Evolutionary conservation across 2,329 filamentous ascomycete genomes (phyloP), one percentile per base, ranked within the genome.

Genomic region (Fusarium marasasianum): DNA sequence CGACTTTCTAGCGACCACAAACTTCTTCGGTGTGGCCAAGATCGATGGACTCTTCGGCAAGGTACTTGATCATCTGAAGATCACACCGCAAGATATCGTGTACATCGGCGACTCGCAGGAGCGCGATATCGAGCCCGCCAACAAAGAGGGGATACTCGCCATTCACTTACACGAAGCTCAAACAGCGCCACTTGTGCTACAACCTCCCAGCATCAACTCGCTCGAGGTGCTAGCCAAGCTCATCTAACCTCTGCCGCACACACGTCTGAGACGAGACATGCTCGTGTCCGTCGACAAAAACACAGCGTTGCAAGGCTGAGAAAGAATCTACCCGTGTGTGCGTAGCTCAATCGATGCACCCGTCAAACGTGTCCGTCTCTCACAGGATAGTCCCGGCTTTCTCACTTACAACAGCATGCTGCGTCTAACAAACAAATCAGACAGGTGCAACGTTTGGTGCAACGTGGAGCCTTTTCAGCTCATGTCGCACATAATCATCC

Each of bases 1-100:
- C 15, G 78, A 82, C 47, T 78, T 79, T n/a, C 71, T 82, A 1
- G 78, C 77, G 8, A 82, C 80, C 1, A 80, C 80, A 7, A 82
- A 81, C 37, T 66, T 48, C 10, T 82, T 82, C 37, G 55, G 73
- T 5, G 70, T 77, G 2, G 65, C 79, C 29, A 82, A 82, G 55
- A 73, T 64, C 1, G 63, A 77, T 5, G 79, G 80, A 0, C 68
- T 82, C 11, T 82, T 81, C 38, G 5, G 40, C 0, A 76, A 64
- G 35, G 80, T 81, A 12, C 51, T 82, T 31, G 40, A 71, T 31
- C 77, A 79, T 62, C 54, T 82, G 2, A 26, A 40, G 3, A 77
- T 82, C 22, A 47, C 53, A 15, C 13, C 75, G n/a, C 29, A 55
- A 11, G 78, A 81, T 12, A 78, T 81, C 35, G 77, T 58, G 4